phyloP scores from a whole-genome alignment of 495 filamentous ascomycete species.

The Penicillium egyptiacum region DNA sequence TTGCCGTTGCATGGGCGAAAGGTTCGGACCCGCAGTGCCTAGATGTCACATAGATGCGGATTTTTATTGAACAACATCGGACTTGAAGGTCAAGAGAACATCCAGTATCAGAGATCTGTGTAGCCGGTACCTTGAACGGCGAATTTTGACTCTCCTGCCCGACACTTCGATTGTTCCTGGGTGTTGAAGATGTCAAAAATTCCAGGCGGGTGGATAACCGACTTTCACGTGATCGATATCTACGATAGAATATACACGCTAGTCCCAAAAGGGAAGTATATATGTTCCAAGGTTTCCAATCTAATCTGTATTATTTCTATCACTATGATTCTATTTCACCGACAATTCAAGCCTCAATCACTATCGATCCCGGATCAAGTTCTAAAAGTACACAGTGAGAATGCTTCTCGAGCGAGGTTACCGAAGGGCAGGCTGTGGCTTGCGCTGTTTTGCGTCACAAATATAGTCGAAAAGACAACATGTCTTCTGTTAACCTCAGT shows the following conservation, averaged over 20 bases:
- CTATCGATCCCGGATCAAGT: no score
- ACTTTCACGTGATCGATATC: constrained; percentile 6
- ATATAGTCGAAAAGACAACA: background rate
- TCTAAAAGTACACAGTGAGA: background rate
- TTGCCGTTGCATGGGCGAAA: background rate
- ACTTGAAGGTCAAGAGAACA: background rate
- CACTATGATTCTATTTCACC: background rate
- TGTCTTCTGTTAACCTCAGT: background rate
- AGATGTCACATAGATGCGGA: constrained; percentile 6
- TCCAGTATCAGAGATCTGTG: no score
- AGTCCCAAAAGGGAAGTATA: background rate
- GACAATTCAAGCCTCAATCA: no score
- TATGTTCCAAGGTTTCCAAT: background rate
- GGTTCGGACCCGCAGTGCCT: background rate
- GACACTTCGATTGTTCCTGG: constrained; percentile 2
- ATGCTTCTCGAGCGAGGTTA: background rate
- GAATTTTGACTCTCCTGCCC: background rate
- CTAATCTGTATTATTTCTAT: background rate
- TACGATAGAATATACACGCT: background rate
- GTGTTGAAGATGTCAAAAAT: constrained; percentile 12
- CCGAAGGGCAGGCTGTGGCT: background rate
- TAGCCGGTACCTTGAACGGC: background rate
- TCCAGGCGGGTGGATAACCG: constrained; percentile 3
- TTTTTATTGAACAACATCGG: background rate
- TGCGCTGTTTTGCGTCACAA: background rate